phyloP scores from a whole-genome alignment of 805 yeast species.

The Pichia thaimueangensis region DNA sequence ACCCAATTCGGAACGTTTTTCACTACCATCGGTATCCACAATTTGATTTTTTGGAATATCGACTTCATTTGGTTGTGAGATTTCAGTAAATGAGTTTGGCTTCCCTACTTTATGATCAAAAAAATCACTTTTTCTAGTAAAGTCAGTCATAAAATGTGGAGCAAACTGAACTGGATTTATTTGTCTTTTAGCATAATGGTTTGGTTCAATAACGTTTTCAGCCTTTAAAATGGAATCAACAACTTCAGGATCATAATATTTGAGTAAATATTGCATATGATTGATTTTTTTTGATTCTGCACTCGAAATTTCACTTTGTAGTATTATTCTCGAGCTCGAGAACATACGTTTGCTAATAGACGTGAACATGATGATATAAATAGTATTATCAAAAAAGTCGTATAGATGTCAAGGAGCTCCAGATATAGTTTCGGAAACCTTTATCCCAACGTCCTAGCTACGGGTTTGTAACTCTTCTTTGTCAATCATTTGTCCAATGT shows the following conservation, averaged over 20 bases:
- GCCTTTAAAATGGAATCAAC: slow-evolving; percentile 78
- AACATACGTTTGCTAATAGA: slow-evolving; percentile 14
- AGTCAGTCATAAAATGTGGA: slow-evolving; percentile 68
- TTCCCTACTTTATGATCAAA: slow-evolving; percentile 52
- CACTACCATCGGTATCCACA: slow-evolving; percentile 18
- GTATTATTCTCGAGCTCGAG: slow-evolving; percentile 13
- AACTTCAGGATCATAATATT: slow-evolving; percentile 77
- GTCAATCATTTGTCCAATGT: too few species aligned
- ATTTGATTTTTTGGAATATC: slow-evolving; percentile 22
- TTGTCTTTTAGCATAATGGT: slow-evolving; percentile 43
- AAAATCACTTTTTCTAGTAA: slow-evolving; percentile 60
- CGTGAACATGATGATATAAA: background rate
- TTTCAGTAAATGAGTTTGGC: slow-evolving; percentile 18
- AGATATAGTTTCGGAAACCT: too few species aligned
- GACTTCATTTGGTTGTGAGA: slow-evolving; percentile 23
- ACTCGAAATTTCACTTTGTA: slow-evolving; percentile 7
- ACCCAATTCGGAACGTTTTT: slow-evolving; percentile 22
- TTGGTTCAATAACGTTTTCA: slow-evolving; percentile 66
- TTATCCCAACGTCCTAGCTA: too few species aligned
- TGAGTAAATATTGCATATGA: slow-evolving; percentile 53
- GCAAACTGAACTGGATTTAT: slow-evolving; percentile 49
- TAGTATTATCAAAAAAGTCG: too few species aligned
- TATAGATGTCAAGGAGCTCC: too few species aligned
- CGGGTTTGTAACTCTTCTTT: too few species aligned
- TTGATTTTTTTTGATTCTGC: slow-evolving; percentile 23